Percentiles rank a stretch among this genome's conserved stretches.
Evolutionary conservation across 1,284 basidiomycete species (phyloP).

Genomic region (Cutaneotrichosporon arboriforme): DNA sequence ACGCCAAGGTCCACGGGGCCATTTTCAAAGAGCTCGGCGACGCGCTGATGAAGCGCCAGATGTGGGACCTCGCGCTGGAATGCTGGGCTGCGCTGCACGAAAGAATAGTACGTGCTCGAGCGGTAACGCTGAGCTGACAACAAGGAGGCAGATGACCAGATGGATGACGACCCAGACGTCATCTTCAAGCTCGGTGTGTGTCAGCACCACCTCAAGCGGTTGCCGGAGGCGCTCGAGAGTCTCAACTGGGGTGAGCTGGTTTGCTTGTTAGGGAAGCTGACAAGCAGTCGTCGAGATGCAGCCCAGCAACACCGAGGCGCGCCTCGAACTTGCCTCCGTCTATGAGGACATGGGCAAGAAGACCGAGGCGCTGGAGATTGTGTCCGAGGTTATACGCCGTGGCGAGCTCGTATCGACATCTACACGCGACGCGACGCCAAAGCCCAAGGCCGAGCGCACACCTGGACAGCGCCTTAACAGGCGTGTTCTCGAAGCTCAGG

Average conservation of each 20-base stretch:
- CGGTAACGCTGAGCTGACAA: not conserved
- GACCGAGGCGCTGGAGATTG: conserved; percentile 73
- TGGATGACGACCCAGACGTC: conserved; percentile 20
- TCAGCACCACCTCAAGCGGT: conserved; percentile 64
- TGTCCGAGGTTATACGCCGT: conserved; percentile 57
- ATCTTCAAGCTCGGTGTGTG: conserved; percentile 61
- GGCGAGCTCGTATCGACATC: conserved; percentile 13
- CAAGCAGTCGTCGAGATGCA: conserved; percentile 64
- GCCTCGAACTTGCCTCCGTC: conserved; percentile 81
- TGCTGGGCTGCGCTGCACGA: conserved; percentile 70
- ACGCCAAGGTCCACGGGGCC: conserved; percentile 67
- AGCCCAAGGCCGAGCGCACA: conserved; percentile 28
- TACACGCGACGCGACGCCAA: conserved; percentile 11
- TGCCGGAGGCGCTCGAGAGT: conserved; percentile 70
- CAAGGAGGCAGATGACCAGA: conserved; percentile 2
- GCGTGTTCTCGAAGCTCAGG: conserved; percentile 35
- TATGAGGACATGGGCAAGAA: conserved; percentile 74
- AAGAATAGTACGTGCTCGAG: conserved; percentile 44
- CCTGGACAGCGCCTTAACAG: conserved; percentile 29
- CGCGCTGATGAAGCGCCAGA: conserved; percentile 67
- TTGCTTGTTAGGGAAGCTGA: not conserved
- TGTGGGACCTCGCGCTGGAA: conserved; percentile 68
- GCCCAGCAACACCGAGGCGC: conserved; percentile 69
- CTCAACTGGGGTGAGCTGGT: conserved; percentile 65
- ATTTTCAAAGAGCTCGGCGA: conserved; percentile 79